A percentile compares a stretch with the other conserved stretches of the same genome.
Conservation (phyloP, 2,329 filamentous ascomycete species). For the Fusarium protoensiforme region DNA sequence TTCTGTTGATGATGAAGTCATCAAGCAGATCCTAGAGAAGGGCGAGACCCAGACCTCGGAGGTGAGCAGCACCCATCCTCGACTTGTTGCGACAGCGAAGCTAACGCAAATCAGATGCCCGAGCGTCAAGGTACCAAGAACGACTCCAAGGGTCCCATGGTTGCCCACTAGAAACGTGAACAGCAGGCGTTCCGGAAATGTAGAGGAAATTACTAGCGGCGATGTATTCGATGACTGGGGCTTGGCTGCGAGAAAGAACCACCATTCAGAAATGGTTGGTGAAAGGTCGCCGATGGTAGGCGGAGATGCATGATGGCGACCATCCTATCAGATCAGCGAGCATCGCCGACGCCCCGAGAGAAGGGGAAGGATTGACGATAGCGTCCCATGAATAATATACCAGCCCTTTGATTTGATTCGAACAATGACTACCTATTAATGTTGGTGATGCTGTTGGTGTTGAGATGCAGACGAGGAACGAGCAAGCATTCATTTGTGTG, state of each 20-base stretch:
- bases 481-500: not conserved
- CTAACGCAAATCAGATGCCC: conserved; percentile 55
- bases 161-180: conserved; percentile 51
- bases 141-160: conserved; percentile 59
- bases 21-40: conserved; percentile 83
- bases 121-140: conserved; percentile 65
- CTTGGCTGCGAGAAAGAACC: conserved; percentile 9
- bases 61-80: conserved; percentile 49
- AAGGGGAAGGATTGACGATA: conserved; percentile 36
- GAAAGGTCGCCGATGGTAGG: conserved; percentile 7
- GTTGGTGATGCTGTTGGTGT: not conserved
- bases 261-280: conserved; percentile 24
- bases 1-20: conserved; percentile 79
- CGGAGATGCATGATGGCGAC: conserved; percentile 7
- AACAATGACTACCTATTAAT: not conserved
- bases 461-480: not conserved
- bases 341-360: conserved; percentile 27
- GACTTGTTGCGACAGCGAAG: not conserved
- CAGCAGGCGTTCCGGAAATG: conserved; percentile 15
- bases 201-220: not conserved
- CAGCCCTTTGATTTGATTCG: conserved; percentile 17
- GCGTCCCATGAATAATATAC: conserved; percentile 25
- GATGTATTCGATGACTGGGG: not conserved
- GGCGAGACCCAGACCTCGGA: conserved; percentile 74
- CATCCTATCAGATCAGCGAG: conserved; percentile 5